Evolutionary conservation across 2,329 filamentous ascomycete species (phyloP), one percentile per base, ranked within the genome.

Genomic region (Pseudopyricularia javanii): DNA sequence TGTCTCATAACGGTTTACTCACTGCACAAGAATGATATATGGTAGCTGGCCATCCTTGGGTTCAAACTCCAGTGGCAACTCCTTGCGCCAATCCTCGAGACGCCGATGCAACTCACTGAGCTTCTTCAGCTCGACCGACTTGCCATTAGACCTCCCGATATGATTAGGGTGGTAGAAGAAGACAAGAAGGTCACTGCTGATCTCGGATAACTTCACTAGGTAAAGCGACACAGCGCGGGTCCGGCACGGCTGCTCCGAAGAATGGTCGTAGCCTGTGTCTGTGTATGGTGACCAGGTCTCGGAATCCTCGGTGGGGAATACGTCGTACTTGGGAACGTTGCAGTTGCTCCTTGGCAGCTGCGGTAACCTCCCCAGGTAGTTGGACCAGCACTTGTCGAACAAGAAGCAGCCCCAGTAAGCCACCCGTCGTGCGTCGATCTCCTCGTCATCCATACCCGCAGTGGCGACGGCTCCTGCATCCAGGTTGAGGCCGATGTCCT

Each of bases 331-430:
- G 26, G 88, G 85, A 1, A 90, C 88, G 33, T 85, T 95, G 60
- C 89, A 86, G 7, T 87, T 86, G 30, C 82, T 82, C 43, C 81
- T 83, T 0, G 88, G 85, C 11, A 97, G 73, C 66, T 96, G 91
- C 11, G 93, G 91, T 56, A 96, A 75, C 45, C 93, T 85, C 49
- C 93, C 91, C 26, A 97, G 79, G 61, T 97, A 97, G 65, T 96
- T 97, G 50, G 91, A 95, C 91, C 91, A 97, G 66, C 89, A 95
- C 75, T 96, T 97, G 72, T 98, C 93, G 65, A 97, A 95, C n/a
- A 95, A 70, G 67, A 93, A 97, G 65, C 91, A 96, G 7, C 93
- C 93, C 93, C 93, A 97, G 63, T 96, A 97, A 0, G 93, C 97
- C 43, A 97, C 85, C 52, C 88, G 79, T 37, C 93, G 78, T 3